Conservation (phyloP, 768 basidiomycete species). For the Phanerochaete sordida region DNA sequence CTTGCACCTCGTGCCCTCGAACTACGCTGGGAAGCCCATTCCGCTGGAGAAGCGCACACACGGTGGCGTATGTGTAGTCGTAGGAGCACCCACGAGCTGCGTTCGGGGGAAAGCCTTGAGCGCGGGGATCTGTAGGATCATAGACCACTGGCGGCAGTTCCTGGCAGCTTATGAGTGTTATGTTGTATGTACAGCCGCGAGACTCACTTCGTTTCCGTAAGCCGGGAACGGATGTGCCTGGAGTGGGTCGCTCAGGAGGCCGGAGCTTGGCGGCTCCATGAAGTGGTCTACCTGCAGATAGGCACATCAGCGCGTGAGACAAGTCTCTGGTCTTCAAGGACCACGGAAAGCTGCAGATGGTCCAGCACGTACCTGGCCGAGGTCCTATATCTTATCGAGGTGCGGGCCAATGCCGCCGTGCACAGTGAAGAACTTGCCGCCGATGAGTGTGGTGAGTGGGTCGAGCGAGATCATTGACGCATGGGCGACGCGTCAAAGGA, state of each 20-base stretch:
- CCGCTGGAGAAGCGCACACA: conserved; percentile 89
- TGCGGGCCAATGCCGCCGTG: conserved; percentile 95
- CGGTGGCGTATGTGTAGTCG: conserved; percentile 89
- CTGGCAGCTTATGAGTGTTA: not conserved
- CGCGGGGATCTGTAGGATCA: not conserved
- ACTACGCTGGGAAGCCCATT: conserved; percentile 92
- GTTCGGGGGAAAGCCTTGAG: conserved; percentile 64
- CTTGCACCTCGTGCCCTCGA: conserved; percentile 95
- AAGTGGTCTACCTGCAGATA: conserved; percentile 77
- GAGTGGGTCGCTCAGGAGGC: conserved; percentile 89
- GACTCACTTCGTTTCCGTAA: conserved; percentile 73
- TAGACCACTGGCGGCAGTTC: not conserved
- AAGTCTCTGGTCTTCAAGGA: too few species aligned
- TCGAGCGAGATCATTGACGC: conserved; percentile 56
- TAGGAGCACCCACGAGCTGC: conserved; percentile 86
- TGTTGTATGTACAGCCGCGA: too few species aligned
- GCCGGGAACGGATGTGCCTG: conserved; percentile 94
- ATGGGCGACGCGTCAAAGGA: conserved; percentile 34
- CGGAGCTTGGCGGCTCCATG: conserved; percentile 88
- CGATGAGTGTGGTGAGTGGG: conserved; percentile 92
- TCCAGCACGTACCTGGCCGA: conserved; percentile 43
- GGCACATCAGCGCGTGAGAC: not conserved
- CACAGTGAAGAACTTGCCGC: conserved; percentile 90
- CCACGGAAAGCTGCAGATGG: too few species aligned
- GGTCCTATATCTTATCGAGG: conserved; percentile 73